A percentile compares a stretch with the other conserved stretches of the same genome.
Evolutionary conservation across 805 yeast species (phyloP).

Genomic region (Ogataea ganodermae): DNA sequence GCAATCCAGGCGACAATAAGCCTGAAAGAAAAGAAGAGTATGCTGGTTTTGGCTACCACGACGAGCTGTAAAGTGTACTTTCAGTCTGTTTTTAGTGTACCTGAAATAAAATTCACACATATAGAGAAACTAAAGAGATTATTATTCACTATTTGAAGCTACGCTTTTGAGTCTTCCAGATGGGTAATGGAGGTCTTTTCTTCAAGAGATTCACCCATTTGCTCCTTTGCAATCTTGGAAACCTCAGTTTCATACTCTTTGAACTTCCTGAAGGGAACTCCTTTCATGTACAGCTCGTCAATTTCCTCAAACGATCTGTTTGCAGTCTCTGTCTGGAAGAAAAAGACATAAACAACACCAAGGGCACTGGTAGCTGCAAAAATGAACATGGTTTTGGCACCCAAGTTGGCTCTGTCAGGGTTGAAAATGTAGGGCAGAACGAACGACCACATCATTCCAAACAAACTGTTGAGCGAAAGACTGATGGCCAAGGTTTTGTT

Average conservation of each 20-base stretch:
- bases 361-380: conserved; percentile 18
- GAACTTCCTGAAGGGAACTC: conserved; percentile 34
- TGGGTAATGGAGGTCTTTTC: conserved; percentile 4
- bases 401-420: conserved; percentile 19
- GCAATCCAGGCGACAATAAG: conserved; percentile 8
- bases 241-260: conserved; percentile 4
- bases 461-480: conserved; percentile 10
- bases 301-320: conserved; percentile 49
- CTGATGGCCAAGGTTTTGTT: conserved; percentile 24
- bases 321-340: conserved; percentile 47
- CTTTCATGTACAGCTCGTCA: conserved; percentile 46
- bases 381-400: conserved; percentile 29
- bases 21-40: background rate
- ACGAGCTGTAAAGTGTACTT: background rate
- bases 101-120: background rate
- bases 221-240: conserved; percentile 2
- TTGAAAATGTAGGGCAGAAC: conserved; percentile 28
- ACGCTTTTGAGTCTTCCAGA: background rate
- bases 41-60: conserved; percentile 7
- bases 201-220: background rate
- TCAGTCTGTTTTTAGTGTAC: background rate
- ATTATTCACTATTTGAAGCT: too few relatives aligned
- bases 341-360: conserved; percentile 29
- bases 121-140: too few relatives aligned
- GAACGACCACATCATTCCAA: conserved; percentile 21